Base-by-base conservation (phyloP, 2,329 filamentous ascomycete species). In the Diaporthe amygdali region DNA sequence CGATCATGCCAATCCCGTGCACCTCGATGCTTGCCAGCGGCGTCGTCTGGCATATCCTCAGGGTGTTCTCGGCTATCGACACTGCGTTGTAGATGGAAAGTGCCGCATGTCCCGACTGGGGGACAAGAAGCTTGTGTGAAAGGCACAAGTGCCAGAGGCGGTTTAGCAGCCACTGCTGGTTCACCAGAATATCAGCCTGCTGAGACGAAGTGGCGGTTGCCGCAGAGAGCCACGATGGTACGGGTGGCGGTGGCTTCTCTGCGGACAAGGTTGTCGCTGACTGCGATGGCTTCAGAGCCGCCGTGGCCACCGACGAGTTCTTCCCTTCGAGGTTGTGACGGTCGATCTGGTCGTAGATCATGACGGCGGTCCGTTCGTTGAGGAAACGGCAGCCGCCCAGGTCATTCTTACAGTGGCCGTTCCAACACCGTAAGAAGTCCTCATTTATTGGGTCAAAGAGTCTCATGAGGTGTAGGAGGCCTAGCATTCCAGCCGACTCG, bases 391-490 rank as follows among this genome's bases (percentile, higher is more conserved):
- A 70, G 37, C 68, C 68, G 25, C 68, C 56, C 25, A 59, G 12
- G 34, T 70, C 68, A 10, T 17, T 70, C 56, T 63, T 64, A 34
- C 68, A 70, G 37, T 70, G 68, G n/a, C 56, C 55, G 49, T 70
- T 70, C 68, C 68, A 70, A 34, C 68, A 70, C 30, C 68, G 46
- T 17, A 70, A 30, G 15, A 70, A 70, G 27, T 70, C 68, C 39
- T 70, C 68, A 25, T 70, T 52, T 32, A 70, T 70, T 5, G 68
- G 56, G 44, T 70, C 68, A 30, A 70, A 70, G n/a, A 70, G 68
- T 15, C 68, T 61, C 34, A 70, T 70, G 27, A 70, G 68, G 17
- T 64, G 56, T 15, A 70, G 37, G 8, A 70, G 68, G n/a, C 68
- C 68, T 17, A 70, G 68, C 68, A 70, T 70, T 27, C 68, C 59